Conservation (phyloP, 768 basidiomycete species). For the Termitomyces sp. region DNA sequence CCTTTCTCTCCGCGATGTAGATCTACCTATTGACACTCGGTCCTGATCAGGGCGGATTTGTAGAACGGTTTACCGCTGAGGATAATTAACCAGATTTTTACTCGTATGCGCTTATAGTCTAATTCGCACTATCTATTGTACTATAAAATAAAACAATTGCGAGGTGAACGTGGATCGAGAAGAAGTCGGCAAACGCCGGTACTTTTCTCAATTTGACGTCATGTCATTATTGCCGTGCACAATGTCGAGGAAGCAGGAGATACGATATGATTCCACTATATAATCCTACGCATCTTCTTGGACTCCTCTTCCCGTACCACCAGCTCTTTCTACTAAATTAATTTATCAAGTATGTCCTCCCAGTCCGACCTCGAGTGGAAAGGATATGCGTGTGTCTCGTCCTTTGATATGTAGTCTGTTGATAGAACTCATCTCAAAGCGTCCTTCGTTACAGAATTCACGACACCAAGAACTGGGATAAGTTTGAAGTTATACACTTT, state of each 20-base stretch:
- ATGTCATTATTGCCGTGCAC: background rate
- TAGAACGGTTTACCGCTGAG: background rate
- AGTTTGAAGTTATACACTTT: conserved; percentile 40
- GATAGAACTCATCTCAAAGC: background rate
- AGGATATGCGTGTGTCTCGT: conserved; percentile 6
- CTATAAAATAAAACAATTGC: no score
- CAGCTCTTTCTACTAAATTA: no score
- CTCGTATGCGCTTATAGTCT: background rate
- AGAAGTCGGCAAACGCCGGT: background rate
- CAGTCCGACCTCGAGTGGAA: conserved; percentile 9
- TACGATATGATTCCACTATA: background rate
- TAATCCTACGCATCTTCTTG: background rate
- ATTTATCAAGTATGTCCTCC: background rate
- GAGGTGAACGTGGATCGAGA: no score
- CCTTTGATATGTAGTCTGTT: no score
- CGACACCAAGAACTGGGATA: conserved; percentile 28
- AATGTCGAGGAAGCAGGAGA: background rate
- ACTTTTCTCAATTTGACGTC: background rate
- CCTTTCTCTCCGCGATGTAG: background rate
- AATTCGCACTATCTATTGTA: no score
- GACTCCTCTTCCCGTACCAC: background rate
- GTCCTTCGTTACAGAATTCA: conserved; percentile 17
- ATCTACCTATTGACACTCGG: background rate
- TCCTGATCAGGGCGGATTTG: background rate
- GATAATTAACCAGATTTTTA: background rate